Evolutionary conservation across 495 filamentous ascomycete genomes (phyloP), one percentile per base, ranked within the genome.

Genomic region (Penicillium crystallinum): DNA sequence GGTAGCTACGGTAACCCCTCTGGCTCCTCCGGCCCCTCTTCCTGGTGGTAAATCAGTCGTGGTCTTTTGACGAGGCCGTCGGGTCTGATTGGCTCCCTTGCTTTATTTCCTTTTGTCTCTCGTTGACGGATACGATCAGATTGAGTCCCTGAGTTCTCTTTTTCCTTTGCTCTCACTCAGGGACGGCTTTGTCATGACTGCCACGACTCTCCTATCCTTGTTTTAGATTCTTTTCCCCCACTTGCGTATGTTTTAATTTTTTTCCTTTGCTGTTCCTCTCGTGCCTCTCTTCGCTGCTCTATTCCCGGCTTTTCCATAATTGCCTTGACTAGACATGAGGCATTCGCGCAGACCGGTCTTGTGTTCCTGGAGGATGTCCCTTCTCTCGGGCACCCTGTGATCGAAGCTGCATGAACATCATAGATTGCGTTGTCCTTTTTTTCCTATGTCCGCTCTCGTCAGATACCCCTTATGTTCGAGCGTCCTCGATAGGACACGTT

Each of bases 11-110:
- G 91, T 66, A 95, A 95, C 75, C 90, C 90, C 51, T 85, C 86
- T 48, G 90, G 89, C 61, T 77, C 84, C 59, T 87, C 84, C 52
- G 87, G 87, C 58, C 87, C 88, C 69, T 89, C 83, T 55, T 91
- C 86, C 57, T 98, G 93, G 93, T 98, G 92, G 93, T 97, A 96
- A 80, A 83, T 65, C 59, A 55, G 61, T 71, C 65, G 73, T 75
- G 70, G 67, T 75, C 68, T 68, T 58, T 59, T 71, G 71, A 72
- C 67, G 70, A 71, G 67, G 74, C 70, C 64, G 63, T 68, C 59
- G 58, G 60, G 62, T 75, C 72, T 74, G 70, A 70, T 70, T 72
- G 64, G 65, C 63, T 72, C 66, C 64, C 61, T 53, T 58, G 48
- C 63, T 67, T 55, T 58, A 64, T 69, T 70, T 76, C 63, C 58